phyloP scores from a whole-genome alignment of 768 basidiomycete species.

The Scleroderma bovista region DNA sequence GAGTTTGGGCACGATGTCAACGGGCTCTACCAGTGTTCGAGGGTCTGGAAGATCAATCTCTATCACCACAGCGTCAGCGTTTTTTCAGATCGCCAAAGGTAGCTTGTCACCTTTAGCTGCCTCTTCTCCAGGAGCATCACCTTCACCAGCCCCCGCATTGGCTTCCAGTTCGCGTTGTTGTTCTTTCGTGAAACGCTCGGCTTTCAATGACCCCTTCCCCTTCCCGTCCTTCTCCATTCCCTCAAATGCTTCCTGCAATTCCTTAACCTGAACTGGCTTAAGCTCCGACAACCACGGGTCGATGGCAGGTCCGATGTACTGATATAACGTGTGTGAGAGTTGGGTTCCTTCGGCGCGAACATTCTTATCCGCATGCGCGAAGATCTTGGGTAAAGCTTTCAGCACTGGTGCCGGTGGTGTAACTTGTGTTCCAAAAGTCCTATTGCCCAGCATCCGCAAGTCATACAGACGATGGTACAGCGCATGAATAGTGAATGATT shows the following conservation, averaged over 20 bases:
- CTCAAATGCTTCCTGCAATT: constrained; percentile 88
- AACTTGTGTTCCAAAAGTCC: constrained; percentile 74
- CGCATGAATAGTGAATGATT: background rate
- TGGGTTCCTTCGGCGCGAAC: constrained; percentile 88
- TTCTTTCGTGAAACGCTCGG: constrained; percentile 70
- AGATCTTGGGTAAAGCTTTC: constrained; percentile 87
- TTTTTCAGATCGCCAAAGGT: background rate
- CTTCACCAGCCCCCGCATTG: constrained; percentile 33
- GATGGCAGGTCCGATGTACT: constrained; percentile 79
- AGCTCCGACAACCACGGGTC: constrained; percentile 83
- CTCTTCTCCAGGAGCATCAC: constrained; percentile 40
- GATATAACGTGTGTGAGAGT: constrained; percentile 74
- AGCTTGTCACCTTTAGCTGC: constrained; percentile 42
- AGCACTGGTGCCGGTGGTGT: constrained; percentile 75
- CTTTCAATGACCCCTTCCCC: constrained; percentile 77
- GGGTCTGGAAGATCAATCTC: constrained; percentile 66
- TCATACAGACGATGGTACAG: background rate
- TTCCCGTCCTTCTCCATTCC: constrained; percentile 77
- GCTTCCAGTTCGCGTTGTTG: constrained; percentile 68
- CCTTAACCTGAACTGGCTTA: constrained; percentile 96
- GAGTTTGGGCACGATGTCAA: constrained; percentile 71
- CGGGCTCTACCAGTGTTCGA: constrained; percentile 71
- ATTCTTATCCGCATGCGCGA: constrained; percentile 90
- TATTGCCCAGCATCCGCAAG: constrained; percentile 25
- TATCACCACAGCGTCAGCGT: constrained; percentile 18